These are phyloP conservation scores for Prunus davidiana DNA, from an alignment of 306 rosid genomes.

Conservation along the genomic window DNA sequence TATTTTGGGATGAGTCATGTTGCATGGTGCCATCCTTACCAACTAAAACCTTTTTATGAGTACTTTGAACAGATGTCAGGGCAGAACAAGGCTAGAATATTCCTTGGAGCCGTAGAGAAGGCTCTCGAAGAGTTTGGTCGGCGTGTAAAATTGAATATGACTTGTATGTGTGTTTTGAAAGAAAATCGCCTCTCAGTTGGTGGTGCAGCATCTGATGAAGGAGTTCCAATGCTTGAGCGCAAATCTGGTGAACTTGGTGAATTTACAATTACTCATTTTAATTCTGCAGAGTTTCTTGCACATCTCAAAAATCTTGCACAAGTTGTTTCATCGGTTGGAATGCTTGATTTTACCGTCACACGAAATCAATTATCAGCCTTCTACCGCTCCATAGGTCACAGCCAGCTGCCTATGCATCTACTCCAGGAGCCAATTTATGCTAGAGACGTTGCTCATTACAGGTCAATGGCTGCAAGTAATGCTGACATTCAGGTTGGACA, in stretches of 20 bases:
- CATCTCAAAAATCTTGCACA: conserved; percentile 33
- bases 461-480: conserved; percentile 6
- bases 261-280: conserved; percentile 32
- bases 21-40: conserved; percentile 35
- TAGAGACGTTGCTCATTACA: conserved; percentile 12
- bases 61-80: conserved; percentile 34
- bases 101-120: conserved; percentile 51
- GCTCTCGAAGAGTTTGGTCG: conserved; percentile 51
- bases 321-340: conserved; percentile 29
- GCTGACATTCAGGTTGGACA: conserved; percentile 1
- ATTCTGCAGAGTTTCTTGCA: conserved; percentile 31
- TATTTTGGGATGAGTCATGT: conserved; percentile 43
- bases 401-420: conserved; percentile 41
- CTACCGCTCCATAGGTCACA: conserved; percentile 38
- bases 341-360: conserved; percentile 33
- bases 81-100: conserved; percentile 37
- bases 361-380: conserved; percentile 43
- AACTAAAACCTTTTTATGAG: conserved; percentile 36
- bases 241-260: conserved; percentile 29
- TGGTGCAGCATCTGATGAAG: conserved; percentile 17
- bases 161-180: conserved; percentile 31
- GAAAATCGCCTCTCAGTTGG: conserved; percentile 1
- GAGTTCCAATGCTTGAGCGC: conserved; percentile 4
- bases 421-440: conserved; percentile 27
- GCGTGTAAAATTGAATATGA: conserved; percentile 40